Conservation (phyloP, 345 rosid genomes). For the Ceriops zippeliana region DNA sequence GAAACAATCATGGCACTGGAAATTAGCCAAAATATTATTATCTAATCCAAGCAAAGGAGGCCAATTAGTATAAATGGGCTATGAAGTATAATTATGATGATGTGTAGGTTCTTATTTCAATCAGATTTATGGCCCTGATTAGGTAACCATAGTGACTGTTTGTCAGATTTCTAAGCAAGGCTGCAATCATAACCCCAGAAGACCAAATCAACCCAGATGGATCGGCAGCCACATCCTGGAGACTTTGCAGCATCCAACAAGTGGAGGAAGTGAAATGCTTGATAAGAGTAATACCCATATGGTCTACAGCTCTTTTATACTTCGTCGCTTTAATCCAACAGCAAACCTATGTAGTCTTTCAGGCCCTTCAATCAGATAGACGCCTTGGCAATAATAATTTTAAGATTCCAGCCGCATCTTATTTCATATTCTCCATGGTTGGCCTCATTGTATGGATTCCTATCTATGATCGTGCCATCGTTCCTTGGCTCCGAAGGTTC, state of each 20-base stretch:
- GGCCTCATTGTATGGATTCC: conserved; percentile 22
- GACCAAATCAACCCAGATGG: conserved; percentile 17
- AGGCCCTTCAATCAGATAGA: conserved; percentile 22
- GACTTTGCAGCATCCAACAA: conserved; percentile 25
- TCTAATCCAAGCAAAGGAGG: too few relatives aligned
- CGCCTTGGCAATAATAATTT: conserved; percentile 1
- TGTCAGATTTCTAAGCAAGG: conserved; percentile 18
- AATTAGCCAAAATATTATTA: too few relatives aligned
- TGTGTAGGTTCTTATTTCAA: not conserved
- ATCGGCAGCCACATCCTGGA: conserved; percentile 17
- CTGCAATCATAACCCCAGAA: conserved; percentile 11
- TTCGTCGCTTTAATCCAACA: conserved; percentile 10
- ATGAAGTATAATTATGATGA: not conserved
- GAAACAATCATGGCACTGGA: too few relatives aligned
- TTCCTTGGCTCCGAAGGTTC: conserved; percentile 9
- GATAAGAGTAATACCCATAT: conserved; percentile 16
- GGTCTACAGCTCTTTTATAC: conserved; percentile 11
- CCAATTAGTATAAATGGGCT: too few relatives aligned
- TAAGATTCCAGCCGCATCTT: conserved; percentile 21
- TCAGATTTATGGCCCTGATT: not conserved
- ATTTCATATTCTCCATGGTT: conserved; percentile 10
- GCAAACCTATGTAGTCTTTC: conserved; percentile 13
- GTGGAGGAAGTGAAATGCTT: conserved; percentile 27
- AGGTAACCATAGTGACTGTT: not conserved
- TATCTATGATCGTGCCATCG: conserved; percentile 17